Base-by-base conservation (phyloP, 2,329 filamentous ascomycete genomes). In the Plenodomus biglobosus region DNA sequence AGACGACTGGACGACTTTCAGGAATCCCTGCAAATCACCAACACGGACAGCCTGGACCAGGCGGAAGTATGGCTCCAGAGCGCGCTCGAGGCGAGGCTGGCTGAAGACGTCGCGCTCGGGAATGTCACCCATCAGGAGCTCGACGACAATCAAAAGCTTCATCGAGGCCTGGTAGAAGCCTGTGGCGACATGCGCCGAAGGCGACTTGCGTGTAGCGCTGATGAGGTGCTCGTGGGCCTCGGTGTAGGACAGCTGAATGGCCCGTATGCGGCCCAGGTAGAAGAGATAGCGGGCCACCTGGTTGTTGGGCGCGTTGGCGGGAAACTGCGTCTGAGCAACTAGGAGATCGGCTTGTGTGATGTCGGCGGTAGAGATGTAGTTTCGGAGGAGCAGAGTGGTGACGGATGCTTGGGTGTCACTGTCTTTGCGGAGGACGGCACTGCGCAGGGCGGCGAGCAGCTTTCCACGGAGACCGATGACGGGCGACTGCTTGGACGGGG, bases 91-190 rank as follows among this genome's bases (percentile, higher is more conserved):
- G 48, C 85, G 85, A 1, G 91, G 84, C 68, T 94, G 89, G 49
- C 94, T 88, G 84, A 99, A 99, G 46, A 92, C 87, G 15, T 91
- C 88, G 50, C 94, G 89, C 66, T 97, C 92, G 22, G 94, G 94
- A 59, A 99, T 99, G 68, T 99, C 94, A 56, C 94, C 94, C 94
- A 99, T 99, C 55, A 99, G 78, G 52, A 99, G 80, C 78, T 99
- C 92, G 11, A 99, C 94, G 17, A 99, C 91, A 37, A 97, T 84
- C 56, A 97, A 79, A n/a, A 97, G 82, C 80, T 99, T 99, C 57
- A 90, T 95, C 0, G 94, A 92, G 34, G 91, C 92, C 74, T 96
- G 94, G 59, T 95, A 92, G 74, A 99, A 99, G 38, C 94, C 92
- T 38, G 91, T 86, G 3, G 94, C 94, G 59, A 90, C 92, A 58